Evolutionary conservation across 192 early-diverging fungal genomes (phyloP).

Genomic region (Pilobolus umbonatus): DNA sequence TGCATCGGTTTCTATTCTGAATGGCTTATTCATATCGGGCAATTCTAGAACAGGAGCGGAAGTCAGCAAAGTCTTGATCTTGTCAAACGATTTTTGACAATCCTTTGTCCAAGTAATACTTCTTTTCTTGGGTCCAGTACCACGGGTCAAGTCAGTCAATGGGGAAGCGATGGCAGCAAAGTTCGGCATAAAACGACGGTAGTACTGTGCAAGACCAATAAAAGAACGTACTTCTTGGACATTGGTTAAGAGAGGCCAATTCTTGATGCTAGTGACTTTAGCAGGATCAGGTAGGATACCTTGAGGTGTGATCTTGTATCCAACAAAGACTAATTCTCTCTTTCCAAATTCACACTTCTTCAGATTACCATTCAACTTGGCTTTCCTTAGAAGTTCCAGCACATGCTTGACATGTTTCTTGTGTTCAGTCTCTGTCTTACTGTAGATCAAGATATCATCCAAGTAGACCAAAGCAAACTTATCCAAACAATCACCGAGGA

Average conservation of each 20-base stretch:
- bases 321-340: no score
- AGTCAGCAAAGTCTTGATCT: background rate
- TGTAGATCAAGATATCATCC: constrained; percentile 43
- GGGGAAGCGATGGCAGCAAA: no score
- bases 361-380: background rate
- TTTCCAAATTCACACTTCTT: no score
- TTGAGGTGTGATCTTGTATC: no score
- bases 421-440: constrained; percentile 14
- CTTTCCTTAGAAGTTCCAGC: constrained; percentile 17
- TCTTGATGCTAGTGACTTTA: no score
- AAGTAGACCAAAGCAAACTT: constrained; percentile 34
- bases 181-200: no score
- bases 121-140: background rate
- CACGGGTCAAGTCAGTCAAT: no score
- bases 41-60: background rate
- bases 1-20: background rate
- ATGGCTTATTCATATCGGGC: constrained; percentile 1
- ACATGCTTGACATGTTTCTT: constrained; percentile 16
- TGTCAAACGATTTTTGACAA: constrained; percentile 4
- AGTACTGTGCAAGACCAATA: no score
- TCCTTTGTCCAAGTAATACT: background rate
- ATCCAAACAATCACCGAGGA: background rate
- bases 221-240: no score
- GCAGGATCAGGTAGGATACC: no score
- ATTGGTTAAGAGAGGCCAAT: no score